A percentile compares a stretch with the other conserved stretches of the same genome.
These are phyloP conservation scores for Fusarium denticulatum DNA, from an alignment of 2,329 filamentous ascomycete genomes.

Conservation along the genomic window DNA sequence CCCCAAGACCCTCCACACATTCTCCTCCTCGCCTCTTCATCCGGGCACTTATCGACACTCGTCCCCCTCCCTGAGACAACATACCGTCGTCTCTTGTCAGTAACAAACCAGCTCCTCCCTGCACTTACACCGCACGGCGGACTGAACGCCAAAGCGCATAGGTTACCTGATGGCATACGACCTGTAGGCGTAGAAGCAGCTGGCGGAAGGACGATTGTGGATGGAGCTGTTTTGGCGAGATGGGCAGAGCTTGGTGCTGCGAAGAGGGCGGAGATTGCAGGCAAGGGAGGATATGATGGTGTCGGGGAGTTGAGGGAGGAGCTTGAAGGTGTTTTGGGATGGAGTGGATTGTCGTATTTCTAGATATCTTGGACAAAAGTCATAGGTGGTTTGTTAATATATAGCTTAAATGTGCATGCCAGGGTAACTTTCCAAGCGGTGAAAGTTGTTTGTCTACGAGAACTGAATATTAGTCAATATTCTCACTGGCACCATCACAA, in stretches of 20 bases:
- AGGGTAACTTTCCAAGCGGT: background rate
- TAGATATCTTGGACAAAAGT: slow-evolving; percentile 32
- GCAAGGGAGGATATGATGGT: slow-evolving; percentile 73
- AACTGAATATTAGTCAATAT: background rate
- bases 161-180: slow-evolving; percentile 60
- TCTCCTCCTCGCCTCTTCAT: slow-evolving; percentile 77
- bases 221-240: slow-evolving; percentile 78
- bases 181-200: slow-evolving; percentile 65
- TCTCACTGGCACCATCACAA: background rate
- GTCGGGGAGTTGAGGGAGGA: slow-evolving; percentile 76
- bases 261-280: slow-evolving; percentile 76
- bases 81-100: slow-evolving; percentile 84
- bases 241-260: slow-evolving; percentile 81
- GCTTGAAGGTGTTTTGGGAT: slow-evolving; percentile 70
- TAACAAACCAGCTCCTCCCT: slow-evolving; percentile 82
- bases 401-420: background rate
- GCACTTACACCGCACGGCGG: slow-evolving; percentile 80
- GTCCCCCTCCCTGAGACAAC: slow-evolving; percentile 80
- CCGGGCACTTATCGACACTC: slow-evolving; percentile 80
- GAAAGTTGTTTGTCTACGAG: background rate
- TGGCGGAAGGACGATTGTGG: slow-evolving; percentile 75
- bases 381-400: background rate
- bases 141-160: slow-evolving; percentile 84
- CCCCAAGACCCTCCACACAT: slow-evolving; percentile 49
- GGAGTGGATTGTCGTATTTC: slow-evolving; percentile 70